Conservation (phyloP, 2,329 filamentous ascomycete species). For the Colletotrichum sp. region DNA sequence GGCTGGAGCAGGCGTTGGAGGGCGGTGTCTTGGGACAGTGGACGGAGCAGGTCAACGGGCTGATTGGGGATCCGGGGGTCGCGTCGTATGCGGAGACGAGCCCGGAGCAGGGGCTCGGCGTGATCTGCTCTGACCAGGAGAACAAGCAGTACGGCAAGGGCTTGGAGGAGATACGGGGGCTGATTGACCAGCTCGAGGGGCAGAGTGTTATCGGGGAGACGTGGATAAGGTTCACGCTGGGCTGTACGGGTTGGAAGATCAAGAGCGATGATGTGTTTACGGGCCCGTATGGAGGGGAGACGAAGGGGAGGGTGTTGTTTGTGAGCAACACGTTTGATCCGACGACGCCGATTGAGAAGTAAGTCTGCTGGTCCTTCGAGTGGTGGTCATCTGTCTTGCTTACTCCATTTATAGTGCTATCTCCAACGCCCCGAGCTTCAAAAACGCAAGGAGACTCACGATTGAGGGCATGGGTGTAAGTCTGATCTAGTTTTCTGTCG, state of each 20-base stretch:
- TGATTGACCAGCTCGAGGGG: neutral
- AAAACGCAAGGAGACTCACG: neutral
- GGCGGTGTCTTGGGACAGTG: neutral
- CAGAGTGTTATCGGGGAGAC: neutral
- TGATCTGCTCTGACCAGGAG: neutral
- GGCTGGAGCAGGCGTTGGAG: neutral
- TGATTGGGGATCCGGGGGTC: neutral
- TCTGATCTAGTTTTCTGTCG: neutral
- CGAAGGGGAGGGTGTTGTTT: neutral
- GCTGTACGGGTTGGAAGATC: neutral
- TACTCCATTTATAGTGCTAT: neutral
- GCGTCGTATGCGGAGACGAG: neutral
- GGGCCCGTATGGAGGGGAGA: neutral
- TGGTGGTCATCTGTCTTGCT: neutral
- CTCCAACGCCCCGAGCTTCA: neutral
- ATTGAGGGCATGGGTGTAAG: neutral
- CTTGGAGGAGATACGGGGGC: neutral
- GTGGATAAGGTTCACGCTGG: neutral
- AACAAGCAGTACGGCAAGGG: neutral
- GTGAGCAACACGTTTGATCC: neutral
- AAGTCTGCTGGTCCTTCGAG: neutral
- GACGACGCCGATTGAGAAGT: constrained; percentile 5
- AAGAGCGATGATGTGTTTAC: neutral
- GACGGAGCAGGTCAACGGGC: neutral
- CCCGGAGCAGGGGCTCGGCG: neutral